phyloP scores from a whole-genome alignment of 169 alveolate genomes.

The Miamiensis avidus region DNA sequence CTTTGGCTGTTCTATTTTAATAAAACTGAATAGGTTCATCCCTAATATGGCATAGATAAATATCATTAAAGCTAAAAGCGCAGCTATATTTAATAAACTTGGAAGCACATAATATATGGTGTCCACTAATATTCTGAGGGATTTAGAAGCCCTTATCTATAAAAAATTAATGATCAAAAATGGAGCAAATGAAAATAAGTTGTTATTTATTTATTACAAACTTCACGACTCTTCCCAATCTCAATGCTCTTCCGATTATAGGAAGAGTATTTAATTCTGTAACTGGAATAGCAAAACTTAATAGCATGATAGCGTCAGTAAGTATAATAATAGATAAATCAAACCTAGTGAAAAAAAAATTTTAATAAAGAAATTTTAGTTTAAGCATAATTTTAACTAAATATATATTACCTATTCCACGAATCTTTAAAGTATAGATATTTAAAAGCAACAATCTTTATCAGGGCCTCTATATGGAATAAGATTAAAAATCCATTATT shows the following conservation, averaged over 20 bases:
- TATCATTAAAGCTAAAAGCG: neutral
- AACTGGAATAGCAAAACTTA: neutral
- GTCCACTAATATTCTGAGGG: slow-evolving; percentile 11
- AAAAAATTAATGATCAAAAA: neutral
- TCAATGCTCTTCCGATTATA: slow-evolving; percentile 12
- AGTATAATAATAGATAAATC: slow-evolving; percentile 9
- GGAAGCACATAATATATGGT: slow-evolving; percentile 20
- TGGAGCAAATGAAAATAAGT: neutral
- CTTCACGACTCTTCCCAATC: slow-evolving; percentile 23
- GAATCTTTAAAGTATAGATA: slow-evolving; percentile 17
- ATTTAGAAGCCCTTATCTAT: slow-evolving; percentile 15
- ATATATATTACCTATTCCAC: slow-evolving; percentile 13
- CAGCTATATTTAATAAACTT: slow-evolving; percentile 11
- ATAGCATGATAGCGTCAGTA: slow-evolving; percentile 2
- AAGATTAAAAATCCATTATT: slow-evolving; percentile 7
- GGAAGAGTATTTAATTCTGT: neutral
- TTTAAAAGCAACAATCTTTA: slow-evolving; percentile 4
- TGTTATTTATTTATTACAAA: neutral
- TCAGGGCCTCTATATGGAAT: slow-evolving; percentile 12
- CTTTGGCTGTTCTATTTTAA: no score
- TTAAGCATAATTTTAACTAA: neutral
- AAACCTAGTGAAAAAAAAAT: neutral
- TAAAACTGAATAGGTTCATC: slow-evolving; percentile 8
- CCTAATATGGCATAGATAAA: slow-evolving; percentile 25
- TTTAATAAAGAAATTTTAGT: neutral